phyloP scores from a whole-genome alignment of 495 filamentous ascomycete species.

The Hypoxylon fuscum region DNA sequence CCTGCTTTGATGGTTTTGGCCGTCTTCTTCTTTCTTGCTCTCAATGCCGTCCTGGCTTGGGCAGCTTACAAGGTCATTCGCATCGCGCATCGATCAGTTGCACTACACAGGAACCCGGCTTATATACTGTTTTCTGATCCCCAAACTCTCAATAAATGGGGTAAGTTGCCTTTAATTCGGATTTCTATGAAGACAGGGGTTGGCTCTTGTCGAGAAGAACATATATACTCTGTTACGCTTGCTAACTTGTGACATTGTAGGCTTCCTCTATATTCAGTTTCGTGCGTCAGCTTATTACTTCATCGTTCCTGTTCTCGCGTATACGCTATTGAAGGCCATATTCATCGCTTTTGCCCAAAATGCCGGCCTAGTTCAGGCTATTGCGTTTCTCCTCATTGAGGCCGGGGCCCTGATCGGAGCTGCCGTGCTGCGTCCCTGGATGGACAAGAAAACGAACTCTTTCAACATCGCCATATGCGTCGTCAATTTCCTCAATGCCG shows the following conservation, averaged over 20 bases:
- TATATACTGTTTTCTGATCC: constrained; percentile 98
- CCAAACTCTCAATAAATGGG: constrained; percentile 94
- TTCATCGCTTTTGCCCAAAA: constrained; percentile 88
- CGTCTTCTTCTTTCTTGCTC: constrained; percentile 85
- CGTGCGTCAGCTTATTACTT: constrained; percentile 97
- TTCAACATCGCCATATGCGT: constrained; percentile 94
- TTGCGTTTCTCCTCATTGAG: constrained; percentile 87
- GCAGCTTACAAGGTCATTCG: constrained; percentile 88
- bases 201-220: background rate
- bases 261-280: constrained; percentile 98
- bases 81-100: constrained; percentile 85
- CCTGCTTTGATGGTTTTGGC: constrained; percentile 86
- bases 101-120: constrained; percentile 93
- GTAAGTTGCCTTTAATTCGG: constrained; percentile 25
- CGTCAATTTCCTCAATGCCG: constrained; percentile 89
- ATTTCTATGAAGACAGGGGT: background rate
- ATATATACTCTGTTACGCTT: constrained; percentile 1
- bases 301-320: constrained; percentile 81
- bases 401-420: constrained; percentile 80
- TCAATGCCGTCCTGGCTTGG: constrained; percentile 82
- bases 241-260: constrained; percentile 18
- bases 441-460: constrained; percentile 98
- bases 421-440: constrained; percentile 87
- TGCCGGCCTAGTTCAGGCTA: constrained; percentile 77
- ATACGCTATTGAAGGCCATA: constrained; percentile 85